Base-by-base conservation (phyloP, 148 eudicot genomes). In the Camellia granthamiana region DNA sequence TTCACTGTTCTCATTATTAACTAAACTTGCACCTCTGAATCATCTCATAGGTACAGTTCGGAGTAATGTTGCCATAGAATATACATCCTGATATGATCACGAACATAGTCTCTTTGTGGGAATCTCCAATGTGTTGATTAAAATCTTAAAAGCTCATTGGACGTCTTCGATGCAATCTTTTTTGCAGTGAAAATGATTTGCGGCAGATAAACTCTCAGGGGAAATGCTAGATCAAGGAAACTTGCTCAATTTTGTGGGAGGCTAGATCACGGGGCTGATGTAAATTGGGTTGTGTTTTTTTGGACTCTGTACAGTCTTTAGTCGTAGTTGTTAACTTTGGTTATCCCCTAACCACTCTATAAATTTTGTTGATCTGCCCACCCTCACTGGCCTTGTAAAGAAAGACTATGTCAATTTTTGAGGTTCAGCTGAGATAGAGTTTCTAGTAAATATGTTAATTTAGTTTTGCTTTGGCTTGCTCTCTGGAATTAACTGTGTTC, bases 131-230 rank as follows among this genome's bases (percentile, higher is more conserved):
- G 30, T 11, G 52, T 30, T 18, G 43, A 44, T 3, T 47, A 19
- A 7, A 71, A 16, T 71, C 58, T 6, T 16, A n/a, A 3, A 70
- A 19, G 59, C 9, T 16, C 41, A 19, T 47, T 9, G 7, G 16
- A 47, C 49, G 6, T 70, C 38, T 30, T 30, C 38, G 38, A 30
- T 30, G 38, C 38, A 78, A 54, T 58, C 16, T 19, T 59, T 6
- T 52, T 70, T 70, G 84, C 77, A 77, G 84, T 77, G 70, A 16
- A 74, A 19, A 65, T 55, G 77, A 38, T 78, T 54, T 41, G 64
- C 65, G 6, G 74, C 46, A 7, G 60, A 43, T 7, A 8, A 58
- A 51, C 7, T 72, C 41, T 47, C 65, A n/a, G 56, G 44, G 16
- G 5, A 49, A 15, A 30, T 62, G 72, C 43, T 5, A 43, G 78